phyloP scores from a whole-genome alignment of 2,329 filamentous ascomycete genomes.

The Rachicladosporium sp. region DNA sequence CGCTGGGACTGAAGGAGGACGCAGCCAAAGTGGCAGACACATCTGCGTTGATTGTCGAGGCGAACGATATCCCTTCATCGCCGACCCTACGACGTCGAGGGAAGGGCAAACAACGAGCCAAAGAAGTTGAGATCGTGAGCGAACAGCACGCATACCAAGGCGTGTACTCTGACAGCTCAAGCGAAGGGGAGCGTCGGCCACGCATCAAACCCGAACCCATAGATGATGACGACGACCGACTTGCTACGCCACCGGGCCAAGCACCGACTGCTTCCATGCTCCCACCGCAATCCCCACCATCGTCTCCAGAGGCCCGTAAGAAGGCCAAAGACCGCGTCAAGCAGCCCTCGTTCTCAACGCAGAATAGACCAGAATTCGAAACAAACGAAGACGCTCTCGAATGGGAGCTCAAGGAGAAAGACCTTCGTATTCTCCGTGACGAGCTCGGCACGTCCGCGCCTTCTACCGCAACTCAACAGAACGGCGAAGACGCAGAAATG shows the following conservation, averaged over 20 bases:
- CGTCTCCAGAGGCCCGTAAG: conserved; percentile 22
- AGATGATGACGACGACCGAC: conserved; percentile 32
- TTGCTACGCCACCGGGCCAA: conserved; percentile 10
- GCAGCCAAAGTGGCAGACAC: conserved; percentile 16
- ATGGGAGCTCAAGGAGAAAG: conserved; percentile 35
- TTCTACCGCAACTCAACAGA: conserved; percentile 26
- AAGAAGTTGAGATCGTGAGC: conserved; percentile 32
- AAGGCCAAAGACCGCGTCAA: conserved; percentile 19
- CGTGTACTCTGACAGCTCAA: conserved; percentile 31
- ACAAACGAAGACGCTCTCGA: conserved; percentile 42
- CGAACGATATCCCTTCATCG: background rate
- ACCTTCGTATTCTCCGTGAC: conserved; percentile 33
- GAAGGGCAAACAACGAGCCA: conserved; percentile 24
- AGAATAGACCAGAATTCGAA: conserved; percentile 32
- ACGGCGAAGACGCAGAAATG: conserved; percentile 34
- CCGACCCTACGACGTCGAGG: conserved; percentile 13
- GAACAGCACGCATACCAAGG: conserved; percentile 31
- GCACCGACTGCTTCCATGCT: conserved; percentile 6
- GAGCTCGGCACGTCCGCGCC: conserved; percentile 32
- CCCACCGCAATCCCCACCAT: conserved; percentile 19
- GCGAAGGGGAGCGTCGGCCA: conserved; percentile 24
- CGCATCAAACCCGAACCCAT: conserved; percentile 42
- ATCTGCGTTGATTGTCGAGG: conserved; percentile 6
- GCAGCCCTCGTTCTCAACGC: conserved; percentile 4
- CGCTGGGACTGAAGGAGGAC: conserved; percentile 36